These are phyloP conservation scores for Kokia cookei DNA, from an alignment of 441 rosid species.

Conservation along the genomic window DNA sequence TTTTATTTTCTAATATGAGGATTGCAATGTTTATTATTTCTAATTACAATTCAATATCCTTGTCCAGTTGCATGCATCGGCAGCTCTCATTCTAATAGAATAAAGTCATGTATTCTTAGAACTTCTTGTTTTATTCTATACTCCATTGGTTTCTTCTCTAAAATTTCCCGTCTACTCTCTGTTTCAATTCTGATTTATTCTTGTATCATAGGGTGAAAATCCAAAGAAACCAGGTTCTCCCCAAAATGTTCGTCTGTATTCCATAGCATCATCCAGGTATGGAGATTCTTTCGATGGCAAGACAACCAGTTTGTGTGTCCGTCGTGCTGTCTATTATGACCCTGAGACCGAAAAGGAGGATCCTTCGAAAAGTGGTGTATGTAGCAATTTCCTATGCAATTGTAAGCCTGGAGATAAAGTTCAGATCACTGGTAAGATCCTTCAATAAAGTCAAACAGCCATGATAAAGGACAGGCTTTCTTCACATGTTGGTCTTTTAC, in stretches of 20 bases:
- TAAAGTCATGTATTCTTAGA: neutral
- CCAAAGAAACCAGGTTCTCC: conserved; percentile 91
- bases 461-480: neutral
- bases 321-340: conserved; percentile 93
- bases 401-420: conserved; percentile 90
- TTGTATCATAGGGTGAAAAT: conserved; percentile 76
- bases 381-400: conserved; percentile 92
- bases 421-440: conserved; percentile 64
- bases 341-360: conserved; percentile 91
- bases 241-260: conserved; percentile 83
- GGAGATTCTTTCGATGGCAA: conserved; percentile 89
- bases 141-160: neutral
- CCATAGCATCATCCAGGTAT: conserved; percentile 90
- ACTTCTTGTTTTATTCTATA: neutral
- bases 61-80: neutral
- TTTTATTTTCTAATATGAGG: neutral
- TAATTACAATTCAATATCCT: neutral
- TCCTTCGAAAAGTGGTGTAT: conserved; percentile 78
- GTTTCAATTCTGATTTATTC: neutral
- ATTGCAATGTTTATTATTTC: neutral
- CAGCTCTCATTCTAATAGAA: neutral
- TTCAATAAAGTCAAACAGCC: neutral
- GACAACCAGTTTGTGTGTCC: conserved; percentile 88
- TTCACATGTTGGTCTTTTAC: neutral
- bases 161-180: neutral